Percentiles rank a stretch among this genome's conserved stretches.
These are phyloP conservation scores for Hypoxylon perforatum DNA, from an alignment of 495 filamentous ascomycete genomes.

Conservation along the genomic window DNA sequence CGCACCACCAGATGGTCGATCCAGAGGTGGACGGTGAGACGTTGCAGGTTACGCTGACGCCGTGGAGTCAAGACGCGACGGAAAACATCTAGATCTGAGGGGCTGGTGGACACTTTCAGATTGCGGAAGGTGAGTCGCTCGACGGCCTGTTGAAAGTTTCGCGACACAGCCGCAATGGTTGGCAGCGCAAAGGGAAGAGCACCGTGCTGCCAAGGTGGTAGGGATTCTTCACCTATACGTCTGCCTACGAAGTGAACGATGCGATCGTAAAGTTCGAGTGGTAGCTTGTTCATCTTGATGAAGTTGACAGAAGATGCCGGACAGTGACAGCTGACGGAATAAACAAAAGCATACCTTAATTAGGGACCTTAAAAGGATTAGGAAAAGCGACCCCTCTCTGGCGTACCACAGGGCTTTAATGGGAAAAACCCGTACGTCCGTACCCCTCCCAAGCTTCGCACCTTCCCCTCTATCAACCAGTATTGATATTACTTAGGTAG, in stretches of 20 bases:
- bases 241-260: neutral
- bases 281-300: slow-evolving; percentile 4
- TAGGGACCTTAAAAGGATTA: too few relatives aligned
- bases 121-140: neutral
- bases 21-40: neutral
- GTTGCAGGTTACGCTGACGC: neutral
- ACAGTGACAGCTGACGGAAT: neutral
- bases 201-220: neutral
- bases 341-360: too few relatives aligned
- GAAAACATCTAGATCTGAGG: neutral
- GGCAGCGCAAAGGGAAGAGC: neutral
- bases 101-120: neutral
- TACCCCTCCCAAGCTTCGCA: too few relatives aligned
- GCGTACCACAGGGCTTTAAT: too few relatives aligned
- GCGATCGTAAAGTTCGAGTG: slow-evolving; percentile 3
- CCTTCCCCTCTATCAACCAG: too few relatives aligned
- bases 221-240: neutral
- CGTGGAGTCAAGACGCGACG: neutral
- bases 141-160: neutral
- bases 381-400: too few relatives aligned
- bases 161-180: neutral
- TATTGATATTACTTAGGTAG: too few relatives aligned
- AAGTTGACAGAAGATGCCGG: neutral
- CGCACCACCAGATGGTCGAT: neutral
- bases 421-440: too few relatives aligned